phyloP scores from a whole-genome alignment of 139 green algal species.

The Coelastrella sp. region DNA sequence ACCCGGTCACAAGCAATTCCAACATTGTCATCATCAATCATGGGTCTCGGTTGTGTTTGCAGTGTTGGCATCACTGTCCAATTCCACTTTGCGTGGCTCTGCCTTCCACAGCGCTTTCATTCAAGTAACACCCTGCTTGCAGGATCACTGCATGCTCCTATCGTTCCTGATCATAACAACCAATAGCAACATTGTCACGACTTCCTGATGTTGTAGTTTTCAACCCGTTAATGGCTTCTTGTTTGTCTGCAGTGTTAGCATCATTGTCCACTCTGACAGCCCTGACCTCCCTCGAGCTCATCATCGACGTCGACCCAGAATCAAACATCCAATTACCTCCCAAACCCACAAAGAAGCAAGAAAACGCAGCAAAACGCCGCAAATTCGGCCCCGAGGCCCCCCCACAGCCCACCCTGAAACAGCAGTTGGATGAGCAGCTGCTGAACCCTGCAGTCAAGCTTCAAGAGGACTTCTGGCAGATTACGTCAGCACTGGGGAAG shows the following conservation, averaged over 20 bases:
- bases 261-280: not conserved
- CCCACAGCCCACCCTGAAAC: not conserved
- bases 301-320: not conserved
- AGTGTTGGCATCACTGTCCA: too few species aligned
- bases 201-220: too few species aligned
- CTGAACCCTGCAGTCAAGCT: not conserved
- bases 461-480: not conserved
- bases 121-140: too few species aligned
- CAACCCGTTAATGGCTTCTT: too few species aligned
- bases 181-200: too few species aligned
- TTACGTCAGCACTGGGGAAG: not conserved
- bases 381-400: not conserved
- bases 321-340: not conserved
- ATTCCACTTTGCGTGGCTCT: too few species aligned
- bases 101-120: too few species aligned
- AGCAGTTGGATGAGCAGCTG: not conserved
- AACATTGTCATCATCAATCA: too few species aligned
- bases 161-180: too few species aligned
- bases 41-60: too few species aligned
- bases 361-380: not conserved
- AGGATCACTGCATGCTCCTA: too few species aligned
- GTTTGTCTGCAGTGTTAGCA: not conserved
- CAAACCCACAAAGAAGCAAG: not conserved
- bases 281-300: not conserved
- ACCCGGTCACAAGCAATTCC: too few species aligned